Evolutionary conservation across 805 yeast genomes (phyloP).

Genomic region (Wickerhamiella sorbophila): DNA sequence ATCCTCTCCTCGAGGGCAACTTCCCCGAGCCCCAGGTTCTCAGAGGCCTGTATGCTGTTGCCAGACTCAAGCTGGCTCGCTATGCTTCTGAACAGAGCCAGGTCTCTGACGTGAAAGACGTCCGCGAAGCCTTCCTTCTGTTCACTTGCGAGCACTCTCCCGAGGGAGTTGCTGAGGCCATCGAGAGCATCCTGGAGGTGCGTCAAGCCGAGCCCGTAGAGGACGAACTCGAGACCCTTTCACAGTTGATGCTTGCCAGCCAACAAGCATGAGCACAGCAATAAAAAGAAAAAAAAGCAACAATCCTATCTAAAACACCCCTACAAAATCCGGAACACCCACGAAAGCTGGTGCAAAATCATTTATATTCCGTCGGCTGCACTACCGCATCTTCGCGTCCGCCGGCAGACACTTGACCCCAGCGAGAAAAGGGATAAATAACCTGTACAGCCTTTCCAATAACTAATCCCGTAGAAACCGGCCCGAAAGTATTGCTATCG

Average conservation of each 20-base stretch:
- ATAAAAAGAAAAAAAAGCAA: neutral
- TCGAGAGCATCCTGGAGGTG: slow-evolving; percentile 32
- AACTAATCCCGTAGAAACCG: slow-evolving; percentile 67
- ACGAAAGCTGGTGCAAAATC: too few species aligned
- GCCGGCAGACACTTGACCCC: slow-evolving; percentile 37
- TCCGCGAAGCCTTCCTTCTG: slow-evolving; percentile 35
- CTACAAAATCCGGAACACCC: too few species aligned
- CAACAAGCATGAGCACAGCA: neutral
- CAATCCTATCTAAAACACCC: too few species aligned
- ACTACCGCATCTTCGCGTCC: slow-evolving; percentile 23
- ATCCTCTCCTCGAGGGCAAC: slow-evolving; percentile 48
- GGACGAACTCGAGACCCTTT: slow-evolving; percentile 19
- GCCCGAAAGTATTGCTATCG: slow-evolving; percentile 82
- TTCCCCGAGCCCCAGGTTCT: slow-evolving; percentile 44
- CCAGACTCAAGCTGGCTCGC: slow-evolving; percentile 49
- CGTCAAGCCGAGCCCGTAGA: slow-evolving; percentile 25
- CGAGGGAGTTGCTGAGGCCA: slow-evolving; percentile 29
- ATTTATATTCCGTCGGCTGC: neutral
- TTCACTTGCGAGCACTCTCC: slow-evolving; percentile 34
- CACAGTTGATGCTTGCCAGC: slow-evolving; percentile 17
- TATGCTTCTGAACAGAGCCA: slow-evolving; percentile 26
- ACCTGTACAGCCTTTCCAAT: slow-evolving; percentile 59
- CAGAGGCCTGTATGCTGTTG: slow-evolving; percentile 54
- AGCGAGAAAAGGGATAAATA: slow-evolving; percentile 53
- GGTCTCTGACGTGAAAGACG: slow-evolving; percentile 18